Evolutionary conservation across 2,329 filamentous ascomycete genomes (phyloP).

Genomic region (Penicillium sp.): DNA sequence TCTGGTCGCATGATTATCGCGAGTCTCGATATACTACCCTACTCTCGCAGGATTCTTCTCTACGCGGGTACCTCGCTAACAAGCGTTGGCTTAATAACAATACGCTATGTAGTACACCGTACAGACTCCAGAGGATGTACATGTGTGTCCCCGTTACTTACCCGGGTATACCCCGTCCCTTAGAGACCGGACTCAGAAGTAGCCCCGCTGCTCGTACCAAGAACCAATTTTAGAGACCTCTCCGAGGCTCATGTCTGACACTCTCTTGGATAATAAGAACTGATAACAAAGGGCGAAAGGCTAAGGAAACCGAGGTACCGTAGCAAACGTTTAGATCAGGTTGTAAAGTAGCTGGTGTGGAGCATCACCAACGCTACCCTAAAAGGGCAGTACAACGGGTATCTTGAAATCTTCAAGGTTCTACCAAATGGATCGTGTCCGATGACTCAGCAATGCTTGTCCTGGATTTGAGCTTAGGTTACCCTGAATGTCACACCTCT

Average conservation of each 20-base stretch:
- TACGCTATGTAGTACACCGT: too few relatives aligned
- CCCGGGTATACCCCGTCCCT: not conserved
- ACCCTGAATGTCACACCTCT: not conserved
- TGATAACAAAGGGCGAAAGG: not conserved
- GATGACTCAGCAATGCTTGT: conserved; percentile 28
- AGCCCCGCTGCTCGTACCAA: conserved; percentile 6
- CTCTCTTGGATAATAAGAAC: conserved; percentile 14
- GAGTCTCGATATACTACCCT: not conserved
- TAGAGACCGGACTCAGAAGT: not conserved
- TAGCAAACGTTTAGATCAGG: conserved; percentile 10
- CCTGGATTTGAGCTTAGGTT: conserved; percentile 16
- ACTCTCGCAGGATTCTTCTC: too few relatives aligned
- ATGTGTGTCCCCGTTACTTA: not conserved
- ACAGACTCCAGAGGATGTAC: too few relatives aligned
- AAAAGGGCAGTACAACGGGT: not conserved
- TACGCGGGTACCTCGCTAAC: not conserved
- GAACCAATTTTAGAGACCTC: not conserved
- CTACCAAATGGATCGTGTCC: not conserved
- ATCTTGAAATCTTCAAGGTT: not conserved
- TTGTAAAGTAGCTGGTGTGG: conserved; percentile 31
- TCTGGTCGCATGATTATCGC: not conserved
- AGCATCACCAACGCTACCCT: conserved; percentile 10
- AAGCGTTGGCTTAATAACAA: not conserved
- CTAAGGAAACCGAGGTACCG: not conserved
- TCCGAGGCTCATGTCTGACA: not conserved